These are phyloP conservation scores for Trichoderma gamsii DNA, from an alignment of 495 filamentous ascomycete genomes.

Conservation along the genomic window DNA sequence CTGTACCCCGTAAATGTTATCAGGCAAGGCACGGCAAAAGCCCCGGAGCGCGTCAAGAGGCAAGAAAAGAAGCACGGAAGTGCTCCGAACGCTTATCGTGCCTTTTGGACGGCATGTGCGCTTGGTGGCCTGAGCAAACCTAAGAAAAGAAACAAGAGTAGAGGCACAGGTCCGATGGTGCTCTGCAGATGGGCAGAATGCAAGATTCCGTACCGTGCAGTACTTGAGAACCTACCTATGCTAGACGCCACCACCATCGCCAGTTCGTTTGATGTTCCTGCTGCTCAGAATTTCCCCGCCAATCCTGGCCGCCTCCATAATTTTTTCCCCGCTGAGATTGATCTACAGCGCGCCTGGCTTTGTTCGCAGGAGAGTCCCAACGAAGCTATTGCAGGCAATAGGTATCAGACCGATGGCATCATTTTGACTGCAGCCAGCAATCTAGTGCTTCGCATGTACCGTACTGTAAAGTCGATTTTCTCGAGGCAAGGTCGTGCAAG, in stretches of 20 bases:
- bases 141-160: no score
- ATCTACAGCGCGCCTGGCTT: background rate
- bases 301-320: background rate
- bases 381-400: background rate
- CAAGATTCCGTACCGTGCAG: background rate
- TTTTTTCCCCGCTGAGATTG: background rate
- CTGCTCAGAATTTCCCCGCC: background rate
- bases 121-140: no score
- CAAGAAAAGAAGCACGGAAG: background rate
- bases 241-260: no score
- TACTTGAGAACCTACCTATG: no score
- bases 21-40: background rate
- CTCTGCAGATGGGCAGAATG: conserved; percentile 1
- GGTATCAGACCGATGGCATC: no score
- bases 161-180: background rate
- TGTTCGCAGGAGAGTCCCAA: background rate
- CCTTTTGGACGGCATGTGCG: no score
- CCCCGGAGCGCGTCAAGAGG: background rate
- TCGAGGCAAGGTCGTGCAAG: no score
- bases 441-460: no score
- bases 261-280: background rate
- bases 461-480: no score
- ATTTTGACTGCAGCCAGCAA: no score
- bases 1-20: background rate
- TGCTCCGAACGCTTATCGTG: no score